Evolutionary conservation across 768 basidiomycete species (phyloP).

Genomic region (Hygrocybe punicea): DNA sequence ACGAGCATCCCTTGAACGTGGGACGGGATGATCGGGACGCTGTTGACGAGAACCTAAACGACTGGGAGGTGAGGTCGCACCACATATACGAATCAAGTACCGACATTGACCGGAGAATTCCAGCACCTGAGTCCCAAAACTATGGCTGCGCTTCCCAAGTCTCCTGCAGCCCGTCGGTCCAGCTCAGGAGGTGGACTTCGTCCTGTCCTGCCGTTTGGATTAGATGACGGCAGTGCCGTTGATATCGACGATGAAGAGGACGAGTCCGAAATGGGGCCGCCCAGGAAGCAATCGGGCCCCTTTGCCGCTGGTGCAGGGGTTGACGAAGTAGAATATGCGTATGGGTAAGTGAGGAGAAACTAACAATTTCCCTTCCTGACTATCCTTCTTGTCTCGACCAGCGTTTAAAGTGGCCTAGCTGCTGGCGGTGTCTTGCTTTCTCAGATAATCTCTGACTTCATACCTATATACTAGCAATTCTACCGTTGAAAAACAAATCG

Average conservation of each 20-base stretch:
- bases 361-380: neutral
- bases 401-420: neutral
- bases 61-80: conserved; percentile 79
- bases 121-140: conserved; percentile 97
- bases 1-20: conserved; percentile 65
- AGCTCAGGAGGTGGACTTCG: conserved; percentile 82
- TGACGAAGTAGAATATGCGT: conserved; percentile 87
- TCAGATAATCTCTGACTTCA: too few relatives aligned
- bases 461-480: too few relatives aligned
- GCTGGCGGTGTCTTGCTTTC: neutral
- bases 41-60: conserved; percentile 81
- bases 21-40: conserved; percentile 60
- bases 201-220: conserved; percentile 69
- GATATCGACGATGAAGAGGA: conserved; percentile 73
- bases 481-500: too few relatives aligned
- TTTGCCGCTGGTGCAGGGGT: conserved; percentile 80
- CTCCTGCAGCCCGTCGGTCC: conserved; percentile 77
- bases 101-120: conserved; percentile 6
- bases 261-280: conserved; percentile 69
- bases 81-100: conserved; percentile 1
- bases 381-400: neutral
- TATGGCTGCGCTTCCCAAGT: conserved; percentile 89
- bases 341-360: conserved; percentile 53
- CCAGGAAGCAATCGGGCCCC: conserved; percentile 64
- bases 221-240: conserved; percentile 73